Percentiles rank a stretch among this genome's conserved stretches.
phyloP scores from a whole-genome alignment of 169 alveolate genomes.

The Plasmodium ovale region DNA sequence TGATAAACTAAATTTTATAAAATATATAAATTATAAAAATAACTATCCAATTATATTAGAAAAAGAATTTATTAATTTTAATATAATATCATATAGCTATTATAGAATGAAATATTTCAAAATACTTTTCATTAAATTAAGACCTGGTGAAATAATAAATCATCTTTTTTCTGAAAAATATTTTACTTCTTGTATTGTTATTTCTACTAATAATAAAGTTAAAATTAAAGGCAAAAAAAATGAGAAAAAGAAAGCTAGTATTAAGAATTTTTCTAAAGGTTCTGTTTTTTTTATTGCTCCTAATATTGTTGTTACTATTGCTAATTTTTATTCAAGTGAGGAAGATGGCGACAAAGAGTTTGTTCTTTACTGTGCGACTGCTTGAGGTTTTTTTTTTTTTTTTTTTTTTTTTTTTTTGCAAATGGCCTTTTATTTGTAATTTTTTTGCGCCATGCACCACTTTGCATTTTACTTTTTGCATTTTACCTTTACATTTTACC shows the following conservation, averaged over 20 bases:
- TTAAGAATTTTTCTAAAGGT: slow-evolving; percentile 36
- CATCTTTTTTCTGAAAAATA: slow-evolving; percentile 26
- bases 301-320: slow-evolving; percentile 20
- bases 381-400: slow-evolving; percentile 3
- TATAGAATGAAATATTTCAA: slow-evolving; percentile 47
- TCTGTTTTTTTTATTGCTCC: slow-evolving; percentile 53
- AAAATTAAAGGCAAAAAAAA: slow-evolving; percentile 50
- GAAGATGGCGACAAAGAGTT: slow-evolving; percentile 64
- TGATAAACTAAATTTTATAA: slow-evolving; percentile 81
- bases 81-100: slow-evolving; percentile 52
- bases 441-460: too few relatives aligned
- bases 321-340: slow-evolving; percentile 15
- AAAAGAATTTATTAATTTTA: slow-evolving; percentile 61
- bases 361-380: slow-evolving; percentile 53
- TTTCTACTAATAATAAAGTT: slow-evolving; percentile 39
- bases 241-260: slow-evolving; percentile 58
- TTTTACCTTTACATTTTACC: too few relatives aligned
- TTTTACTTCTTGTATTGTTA: slow-evolving; percentile 56
- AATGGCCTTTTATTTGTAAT: background rate
- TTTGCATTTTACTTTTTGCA: too few relatives aligned
- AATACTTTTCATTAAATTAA: slow-evolving; percentile 32
- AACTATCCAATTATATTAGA: slow-evolving; percentile 49
- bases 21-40: slow-evolving; percentile 55
- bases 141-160: slow-evolving; percentile 53
- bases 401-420: background rate